These are phyloP conservation scores for Fragosphaeria purpurea DNA, from an alignment of 2,329 filamentous ascomycete species.

Conservation along the genomic window DNA sequence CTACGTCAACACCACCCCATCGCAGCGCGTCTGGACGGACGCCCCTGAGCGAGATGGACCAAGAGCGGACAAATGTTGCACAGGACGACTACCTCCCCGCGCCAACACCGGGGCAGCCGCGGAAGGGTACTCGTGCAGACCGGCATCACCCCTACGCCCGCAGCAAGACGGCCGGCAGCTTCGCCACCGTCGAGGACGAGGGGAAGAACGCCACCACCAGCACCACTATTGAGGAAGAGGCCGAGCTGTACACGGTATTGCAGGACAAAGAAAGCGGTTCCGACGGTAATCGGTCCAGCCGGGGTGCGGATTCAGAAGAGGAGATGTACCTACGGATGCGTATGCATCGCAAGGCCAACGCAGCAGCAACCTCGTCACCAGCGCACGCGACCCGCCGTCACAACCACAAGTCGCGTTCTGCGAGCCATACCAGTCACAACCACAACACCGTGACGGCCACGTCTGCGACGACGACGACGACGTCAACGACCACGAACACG, in stretches of 20 bases:
- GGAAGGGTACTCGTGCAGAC: conserved; percentile 71
- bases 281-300: conserved; percentile 50
- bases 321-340: conserved; percentile 70
- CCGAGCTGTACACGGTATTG: conserved; percentile 25
- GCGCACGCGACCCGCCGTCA: conserved; percentile 39
- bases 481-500: conserved; percentile 48
- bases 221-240: conserved; percentile 41
- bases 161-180: conserved; percentile 40
- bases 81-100: conserved; percentile 88
- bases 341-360: conserved; percentile 52
- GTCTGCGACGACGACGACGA: conserved; percentile 47
- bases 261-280: conserved; percentile 49
- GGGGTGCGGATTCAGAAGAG: conserved; percentile 63
- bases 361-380: conserved; percentile 49
- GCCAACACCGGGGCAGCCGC: conserved; percentile 88
- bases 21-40: conserved; percentile 64
- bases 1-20: conserved; percentile 71
- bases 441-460: conserved; percentile 34
- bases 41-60: conserved; percentile 88
- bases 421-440: not conserved
- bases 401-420: conserved; percentile 39
- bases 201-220: conserved; percentile 19
- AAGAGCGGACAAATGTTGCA: conserved; percentile 60
- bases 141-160: conserved; percentile 59
- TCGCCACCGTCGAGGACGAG: conserved; percentile 39